phyloP scores from a whole-genome alignment of 345 rosid species.

The Leavenworthia alabamica region DNA sequence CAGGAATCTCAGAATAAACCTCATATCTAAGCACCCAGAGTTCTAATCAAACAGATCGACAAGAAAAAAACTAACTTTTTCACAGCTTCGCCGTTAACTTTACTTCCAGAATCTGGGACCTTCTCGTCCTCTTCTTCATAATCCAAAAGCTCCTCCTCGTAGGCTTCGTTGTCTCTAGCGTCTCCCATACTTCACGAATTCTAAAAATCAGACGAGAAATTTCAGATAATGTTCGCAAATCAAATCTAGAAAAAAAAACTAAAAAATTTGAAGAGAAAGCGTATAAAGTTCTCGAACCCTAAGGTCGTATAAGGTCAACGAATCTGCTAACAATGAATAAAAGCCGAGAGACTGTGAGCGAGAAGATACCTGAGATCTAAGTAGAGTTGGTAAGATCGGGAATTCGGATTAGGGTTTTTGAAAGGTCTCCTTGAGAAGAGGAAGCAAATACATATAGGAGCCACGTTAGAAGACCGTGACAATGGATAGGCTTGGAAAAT shows the following conservation, averaged over 20 bases:
- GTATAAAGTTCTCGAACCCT: neutral
- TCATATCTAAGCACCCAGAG: neutral
- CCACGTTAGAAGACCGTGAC: no score
- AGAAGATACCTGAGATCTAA: constrained; percentile 26
- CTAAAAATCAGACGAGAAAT: neutral
- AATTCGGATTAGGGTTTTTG: constrained; percentile 40
- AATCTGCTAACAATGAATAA: neutral
- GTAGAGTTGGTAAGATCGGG: neutral
- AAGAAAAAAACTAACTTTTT: constrained; percentile 57
- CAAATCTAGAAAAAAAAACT: neutral
- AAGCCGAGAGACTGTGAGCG: neutral
- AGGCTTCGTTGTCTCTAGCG: constrained; percentile 83
- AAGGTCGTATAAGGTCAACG: neutral
- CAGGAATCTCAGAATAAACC: neutral
- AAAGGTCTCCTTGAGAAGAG: constrained; percentile 38
- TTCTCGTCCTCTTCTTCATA: constrained; percentile 96
- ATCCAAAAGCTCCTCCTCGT: constrained; percentile 98
- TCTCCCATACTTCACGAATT: constrained; percentile 59
- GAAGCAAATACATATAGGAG: constrained; percentile 27
- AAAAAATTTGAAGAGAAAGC: neutral
- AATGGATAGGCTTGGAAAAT: neutral
- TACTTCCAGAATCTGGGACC: constrained; percentile 59
- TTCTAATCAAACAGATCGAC: neutral
- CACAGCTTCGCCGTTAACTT: constrained; percentile 79
- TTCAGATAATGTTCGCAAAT: neutral